phyloP scores from a whole-genome alignment of 345 rosid genomes.

The Cochlearia excelsa region DNA sequence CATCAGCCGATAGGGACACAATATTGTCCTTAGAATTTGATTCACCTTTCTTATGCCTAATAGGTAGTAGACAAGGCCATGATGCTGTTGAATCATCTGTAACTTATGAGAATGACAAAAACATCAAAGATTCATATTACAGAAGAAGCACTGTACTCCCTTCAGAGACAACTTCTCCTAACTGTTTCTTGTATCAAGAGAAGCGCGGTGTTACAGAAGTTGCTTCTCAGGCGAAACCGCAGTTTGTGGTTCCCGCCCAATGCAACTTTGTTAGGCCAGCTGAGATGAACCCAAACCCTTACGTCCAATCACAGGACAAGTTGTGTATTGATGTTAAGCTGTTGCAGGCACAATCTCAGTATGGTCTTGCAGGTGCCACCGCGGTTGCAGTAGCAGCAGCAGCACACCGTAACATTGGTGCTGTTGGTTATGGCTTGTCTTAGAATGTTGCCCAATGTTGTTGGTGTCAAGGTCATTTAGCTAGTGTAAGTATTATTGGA shows the following conservation, averaged over 20 bases:
- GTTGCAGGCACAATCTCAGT: slow-evolving; percentile 42
- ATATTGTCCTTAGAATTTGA: slow-evolving; percentile 11
- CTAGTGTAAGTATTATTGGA: slow-evolving; percentile 23
- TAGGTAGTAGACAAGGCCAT: slow-evolving; percentile 84
- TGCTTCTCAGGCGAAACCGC: slow-evolving; percentile 38
- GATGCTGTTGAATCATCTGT: slow-evolving; percentile 63
- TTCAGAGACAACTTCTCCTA: slow-evolving; percentile 47
- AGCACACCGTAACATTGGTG: slow-evolving; percentile 60
- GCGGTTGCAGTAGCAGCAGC: slow-evolving; percentile 81
- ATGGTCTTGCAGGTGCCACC: slow-evolving; percentile 62
- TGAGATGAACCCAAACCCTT: slow-evolving; percentile 55
- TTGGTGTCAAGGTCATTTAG: slow-evolving; percentile 10
- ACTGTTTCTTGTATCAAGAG: slow-evolving; percentile 45
- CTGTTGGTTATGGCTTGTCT: slow-evolving; percentile 45
- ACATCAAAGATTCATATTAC: slow-evolving; percentile 43
- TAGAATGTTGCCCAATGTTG: slow-evolving; percentile 4
- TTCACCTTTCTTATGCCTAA: not conserved
- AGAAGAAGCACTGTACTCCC: slow-evolving; percentile 53
- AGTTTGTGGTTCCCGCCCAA: slow-evolving; percentile 24
- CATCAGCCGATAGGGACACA: not conserved
- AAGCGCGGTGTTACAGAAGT: slow-evolving; percentile 32
- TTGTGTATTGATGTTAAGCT: not conserved
- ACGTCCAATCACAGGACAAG: slow-evolving; percentile 50
- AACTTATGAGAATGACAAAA: slow-evolving; percentile 54
- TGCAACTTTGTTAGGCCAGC: slow-evolving; percentile 23